Evolutionary conservation across 371 early-diverging fungal species (phyloP).

Genomic region (Mortierella sp.): DNA sequence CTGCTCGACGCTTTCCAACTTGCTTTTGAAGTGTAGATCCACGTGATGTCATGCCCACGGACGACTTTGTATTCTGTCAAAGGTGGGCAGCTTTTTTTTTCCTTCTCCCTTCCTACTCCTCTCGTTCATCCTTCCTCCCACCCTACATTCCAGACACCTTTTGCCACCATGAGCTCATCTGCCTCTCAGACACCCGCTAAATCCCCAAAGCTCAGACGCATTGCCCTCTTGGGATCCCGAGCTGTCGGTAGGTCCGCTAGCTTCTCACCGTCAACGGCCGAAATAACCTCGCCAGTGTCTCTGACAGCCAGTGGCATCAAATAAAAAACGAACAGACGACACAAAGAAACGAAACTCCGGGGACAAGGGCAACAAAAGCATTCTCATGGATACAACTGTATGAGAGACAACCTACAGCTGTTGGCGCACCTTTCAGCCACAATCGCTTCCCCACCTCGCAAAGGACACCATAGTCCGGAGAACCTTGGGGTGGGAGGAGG

Average conservation of each 20-base stretch:
- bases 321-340: too few species aligned
- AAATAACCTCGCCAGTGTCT: too few species aligned
- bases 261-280: too few species aligned
- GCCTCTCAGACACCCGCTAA: slow-evolving; percentile 48
- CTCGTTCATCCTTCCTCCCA: background rate
- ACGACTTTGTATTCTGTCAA: background rate
- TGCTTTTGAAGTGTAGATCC: background rate
- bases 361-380: background rate
- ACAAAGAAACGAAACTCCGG: too few species aligned
- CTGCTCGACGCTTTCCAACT: background rate
- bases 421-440: background rate
- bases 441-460: too few species aligned
- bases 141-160: background rate
- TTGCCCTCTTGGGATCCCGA: slow-evolving; percentile 85
- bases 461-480: too few species aligned
- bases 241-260: slow-evolving; percentile 80
- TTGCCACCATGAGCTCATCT: slow-evolving; percentile 29
- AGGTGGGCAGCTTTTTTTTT: background rate
- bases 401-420: background rate
- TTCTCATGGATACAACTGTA: background rate
- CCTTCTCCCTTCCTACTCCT: background rate
- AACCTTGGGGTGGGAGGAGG: background rate
- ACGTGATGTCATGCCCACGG: slow-evolving; percentile 2
- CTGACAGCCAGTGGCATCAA: background rate
- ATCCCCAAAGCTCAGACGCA: slow-evolving; percentile 70